Conservation (phyloP, 1,284 basidiomycete species). For the Ustilago cynodontis region DNA sequence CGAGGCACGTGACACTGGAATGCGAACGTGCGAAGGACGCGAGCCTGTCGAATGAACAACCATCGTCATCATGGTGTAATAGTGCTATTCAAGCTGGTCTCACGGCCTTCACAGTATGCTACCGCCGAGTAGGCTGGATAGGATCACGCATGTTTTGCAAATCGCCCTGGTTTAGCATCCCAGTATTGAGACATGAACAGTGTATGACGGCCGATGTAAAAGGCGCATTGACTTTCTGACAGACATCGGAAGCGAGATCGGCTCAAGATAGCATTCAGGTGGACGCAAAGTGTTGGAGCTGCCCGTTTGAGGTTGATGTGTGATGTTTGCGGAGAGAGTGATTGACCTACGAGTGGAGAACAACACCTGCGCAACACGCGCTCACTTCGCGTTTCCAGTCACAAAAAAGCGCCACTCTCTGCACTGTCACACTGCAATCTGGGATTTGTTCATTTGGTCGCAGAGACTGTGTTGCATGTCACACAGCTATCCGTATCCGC, state of each 20-base stretch:
- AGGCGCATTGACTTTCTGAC: not conserved
- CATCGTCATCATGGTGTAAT: no score
- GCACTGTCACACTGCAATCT: slow-evolving; percentile 1
- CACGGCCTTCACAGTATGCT: not conserved
- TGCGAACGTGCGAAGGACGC: slow-evolving; percentile 16
- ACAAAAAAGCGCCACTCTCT: slow-evolving; percentile 5
- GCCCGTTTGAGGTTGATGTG: not conserved
- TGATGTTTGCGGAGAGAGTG: slow-evolving; percentile 4
- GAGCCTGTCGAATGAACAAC: slow-evolving; percentile 16
- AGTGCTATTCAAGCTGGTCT: no score
- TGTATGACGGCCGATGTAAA: no score
- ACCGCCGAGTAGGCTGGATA: no score
- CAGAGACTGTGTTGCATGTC: not conserved
- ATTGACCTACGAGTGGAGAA: slow-evolving; percentile 11
- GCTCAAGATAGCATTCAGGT: no score
- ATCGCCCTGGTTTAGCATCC: no score
- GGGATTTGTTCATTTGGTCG: not conserved
- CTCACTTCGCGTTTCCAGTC: not conserved
- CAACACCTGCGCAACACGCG: slow-evolving; percentile 31
- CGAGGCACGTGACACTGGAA: slow-evolving; percentile 19
- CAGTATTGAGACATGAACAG: no score
- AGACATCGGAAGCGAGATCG: not conserved
- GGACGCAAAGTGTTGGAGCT: no score
- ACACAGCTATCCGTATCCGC: not conserved
- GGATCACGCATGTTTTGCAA: no score